Conservation (phyloP, 106 monocot genomes). For the Alisma plantagoaquatica region DNA sequence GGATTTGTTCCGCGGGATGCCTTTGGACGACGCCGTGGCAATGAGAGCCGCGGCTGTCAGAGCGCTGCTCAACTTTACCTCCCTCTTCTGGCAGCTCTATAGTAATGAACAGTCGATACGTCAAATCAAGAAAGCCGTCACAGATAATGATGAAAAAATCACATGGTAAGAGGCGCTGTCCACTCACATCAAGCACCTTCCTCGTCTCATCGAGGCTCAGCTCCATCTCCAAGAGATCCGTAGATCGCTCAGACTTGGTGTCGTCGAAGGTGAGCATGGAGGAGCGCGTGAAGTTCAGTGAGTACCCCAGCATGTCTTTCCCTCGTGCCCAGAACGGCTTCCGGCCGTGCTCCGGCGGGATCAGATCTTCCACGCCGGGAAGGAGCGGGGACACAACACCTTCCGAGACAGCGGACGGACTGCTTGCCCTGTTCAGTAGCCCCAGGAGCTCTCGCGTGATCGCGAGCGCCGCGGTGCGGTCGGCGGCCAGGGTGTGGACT, state of each 20-base stretch:
- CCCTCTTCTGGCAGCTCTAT: slow-evolving; percentile 57
- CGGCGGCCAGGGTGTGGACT: slow-evolving; percentile 12
- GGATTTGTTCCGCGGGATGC: slow-evolving; percentile 23
- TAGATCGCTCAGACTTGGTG: neutral
- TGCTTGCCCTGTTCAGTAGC: neutral
- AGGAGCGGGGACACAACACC: neutral
- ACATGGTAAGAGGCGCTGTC: neutral
- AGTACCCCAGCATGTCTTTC: slow-evolving; percentile 19
- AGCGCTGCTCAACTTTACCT: slow-evolving; percentile 51
- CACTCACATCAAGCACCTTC: slow-evolving; percentile 16
- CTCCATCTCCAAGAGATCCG: slow-evolving; percentile 10
- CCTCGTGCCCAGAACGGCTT: slow-evolving; percentile 31
- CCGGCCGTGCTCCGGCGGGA: neutral
- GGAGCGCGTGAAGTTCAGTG: slow-evolving; percentile 15
- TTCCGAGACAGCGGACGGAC: neutral
- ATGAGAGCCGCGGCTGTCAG: slow-evolving; percentile 55
- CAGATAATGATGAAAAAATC: neutral
- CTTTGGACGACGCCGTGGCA: slow-evolving; percentile 41
- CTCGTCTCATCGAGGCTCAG: slow-evolving; percentile 11
- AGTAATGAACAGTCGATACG: neutral
- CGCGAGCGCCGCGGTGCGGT: slow-evolving; percentile 11
- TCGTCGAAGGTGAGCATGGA: slow-evolving; percentile 10
- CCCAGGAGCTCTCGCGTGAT: slow-evolving; percentile 2
- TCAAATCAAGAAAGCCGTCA: neutral
- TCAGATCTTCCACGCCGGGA: slow-evolving; percentile 20